Conservation (phyloP, 768 basidiomycete species). For the Leccinum variicolor region DNA sequence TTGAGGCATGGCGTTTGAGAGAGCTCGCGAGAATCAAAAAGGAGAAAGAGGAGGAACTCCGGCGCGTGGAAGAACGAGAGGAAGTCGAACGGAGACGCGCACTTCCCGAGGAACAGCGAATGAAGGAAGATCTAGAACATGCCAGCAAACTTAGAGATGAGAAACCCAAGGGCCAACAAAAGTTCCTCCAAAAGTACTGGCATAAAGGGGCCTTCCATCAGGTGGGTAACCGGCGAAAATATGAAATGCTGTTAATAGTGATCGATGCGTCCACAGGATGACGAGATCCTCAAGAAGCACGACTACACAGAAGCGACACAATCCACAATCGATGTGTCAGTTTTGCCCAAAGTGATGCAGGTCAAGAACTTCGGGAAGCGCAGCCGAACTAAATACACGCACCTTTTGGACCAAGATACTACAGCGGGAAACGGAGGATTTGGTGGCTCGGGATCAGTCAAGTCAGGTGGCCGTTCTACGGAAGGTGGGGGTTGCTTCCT, state of each 20-base stretch:
- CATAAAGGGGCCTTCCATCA: constrained; percentile 99
- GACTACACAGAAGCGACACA: constrained; percentile 91
- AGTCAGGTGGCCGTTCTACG: constrained; percentile 51
- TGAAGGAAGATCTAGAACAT: constrained; percentile 88
- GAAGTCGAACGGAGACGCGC: constrained; percentile 91
- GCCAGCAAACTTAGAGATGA: constrained; percentile 81
- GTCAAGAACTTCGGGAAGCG: constrained; percentile 93
- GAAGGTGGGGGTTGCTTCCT: constrained; percentile 80
- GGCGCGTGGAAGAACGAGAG: constrained; percentile 78
- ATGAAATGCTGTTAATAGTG: constrained; percentile 9
- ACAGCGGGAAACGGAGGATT: constrained; percentile 61
- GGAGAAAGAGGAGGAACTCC: constrained; percentile 87
- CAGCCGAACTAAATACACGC: constrained; percentile 93
- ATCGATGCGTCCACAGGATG: constrained; percentile 54
- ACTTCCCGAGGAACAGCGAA: constrained; percentile 87
- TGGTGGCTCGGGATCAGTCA: constrained; percentile 54
- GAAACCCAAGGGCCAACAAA: constrained; percentile 88
- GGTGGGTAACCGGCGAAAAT: constrained; percentile 40
- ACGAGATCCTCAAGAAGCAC: constrained; percentile 76
- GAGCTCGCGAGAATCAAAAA: constrained; percentile 92
- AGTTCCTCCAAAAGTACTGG: constrained; percentile 97
- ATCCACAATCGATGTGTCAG: constrained; percentile 81
- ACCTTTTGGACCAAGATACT: constrained; percentile 93
- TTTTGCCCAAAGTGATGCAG: constrained; percentile 96
- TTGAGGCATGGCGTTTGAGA: constrained; percentile 93